phyloP scores from a whole-genome alignment of 192 early-diverging fungal genomes.

The Borealophlyctis nickersoniae region DNA sequence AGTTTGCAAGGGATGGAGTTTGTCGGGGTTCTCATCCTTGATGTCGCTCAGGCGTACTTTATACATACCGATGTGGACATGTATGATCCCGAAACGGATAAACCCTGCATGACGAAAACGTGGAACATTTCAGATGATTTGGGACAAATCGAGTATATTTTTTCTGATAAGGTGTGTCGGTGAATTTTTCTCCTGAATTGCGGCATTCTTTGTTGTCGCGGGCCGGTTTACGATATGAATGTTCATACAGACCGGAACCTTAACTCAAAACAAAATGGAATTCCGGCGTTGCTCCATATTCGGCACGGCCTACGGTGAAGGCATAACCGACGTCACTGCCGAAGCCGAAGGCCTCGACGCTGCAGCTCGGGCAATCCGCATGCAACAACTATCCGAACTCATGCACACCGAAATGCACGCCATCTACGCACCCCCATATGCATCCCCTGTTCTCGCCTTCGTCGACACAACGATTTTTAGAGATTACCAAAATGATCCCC shows the following conservation, averaged over 20 bases:
- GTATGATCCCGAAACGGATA: conserved; percentile 74
- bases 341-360: conserved; percentile 63
- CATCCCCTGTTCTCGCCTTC: conserved; percentile 66
- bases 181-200: background rate
- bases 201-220: background rate
- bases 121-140: conserved; percentile 92
- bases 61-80: conserved; percentile 87
- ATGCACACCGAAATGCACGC: conserved; percentile 28
- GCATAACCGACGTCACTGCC: conserved; percentile 23
- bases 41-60: conserved; percentile 73
- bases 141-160: conserved; percentile 93
- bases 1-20: background rate
- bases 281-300: conserved; percentile 85
- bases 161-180: conserved; percentile 77
- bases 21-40: background rate
- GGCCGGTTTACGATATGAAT: background rate
- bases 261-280: conserved; percentile 96
- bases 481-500: conserved; percentile 51
- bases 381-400: conserved; percentile 36
- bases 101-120: conserved; percentile 75
- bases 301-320: conserved; percentile 73
- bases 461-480: conserved; percentile 71
- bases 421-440: conserved; percentile 16
- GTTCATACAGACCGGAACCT: conserved; percentile 79
- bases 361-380: conserved; percentile 64